phyloP scores from a whole-genome alignment of 805 yeast species.

The Geotrichum ghanense region DNA sequence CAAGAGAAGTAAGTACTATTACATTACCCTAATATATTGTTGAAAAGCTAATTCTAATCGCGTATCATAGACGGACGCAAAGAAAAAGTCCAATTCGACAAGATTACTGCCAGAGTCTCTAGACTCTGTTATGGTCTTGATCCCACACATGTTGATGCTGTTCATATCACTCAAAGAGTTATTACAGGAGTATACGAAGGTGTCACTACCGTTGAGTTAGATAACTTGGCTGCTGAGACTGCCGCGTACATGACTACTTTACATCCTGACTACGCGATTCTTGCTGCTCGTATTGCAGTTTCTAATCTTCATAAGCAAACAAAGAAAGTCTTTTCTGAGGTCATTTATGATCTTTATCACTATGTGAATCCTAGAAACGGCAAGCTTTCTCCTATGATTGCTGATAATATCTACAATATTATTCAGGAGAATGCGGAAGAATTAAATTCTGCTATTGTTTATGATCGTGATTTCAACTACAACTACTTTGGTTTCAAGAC shows the following conservation, averaged over 20 bases:
- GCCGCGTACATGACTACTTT: conserved; percentile 96
- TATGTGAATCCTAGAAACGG: conserved; percentile 76
- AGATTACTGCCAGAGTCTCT: conserved; percentile 90
- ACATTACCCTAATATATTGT: not conserved
- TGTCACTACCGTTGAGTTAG: conserved; percentile 84
- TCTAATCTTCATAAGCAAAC: conserved; percentile 93
- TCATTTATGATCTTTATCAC: conserved; percentile 56
- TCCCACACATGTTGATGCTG: conserved; percentile 85
- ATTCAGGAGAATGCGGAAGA: conserved; percentile 54
- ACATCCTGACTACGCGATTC: conserved; percentile 93
- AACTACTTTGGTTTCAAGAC: conserved; percentile 89
- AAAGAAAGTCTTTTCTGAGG: conserved; percentile 72
- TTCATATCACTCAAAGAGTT: conserved; percentile 89
- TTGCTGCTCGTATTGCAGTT: conserved; percentile 93
- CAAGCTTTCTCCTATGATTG: conserved; percentile 56
- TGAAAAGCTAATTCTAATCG: not conserved
- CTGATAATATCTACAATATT: conserved; percentile 50
- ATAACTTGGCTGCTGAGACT: conserved; percentile 84
- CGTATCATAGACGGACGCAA: conserved; percentile 71
- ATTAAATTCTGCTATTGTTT: conserved; percentile 62
- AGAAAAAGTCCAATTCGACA: conserved; percentile 91
- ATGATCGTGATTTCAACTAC: conserved; percentile 65
- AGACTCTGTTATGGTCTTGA: conserved; percentile 93
- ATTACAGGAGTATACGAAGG: conserved; percentile 96
- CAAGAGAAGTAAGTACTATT: conserved; percentile 13